These are phyloP conservation scores for Mycena citricolor DNA, from an alignment of 1,284 basidiomycete species.

Conservation along the genomic window DNA sequence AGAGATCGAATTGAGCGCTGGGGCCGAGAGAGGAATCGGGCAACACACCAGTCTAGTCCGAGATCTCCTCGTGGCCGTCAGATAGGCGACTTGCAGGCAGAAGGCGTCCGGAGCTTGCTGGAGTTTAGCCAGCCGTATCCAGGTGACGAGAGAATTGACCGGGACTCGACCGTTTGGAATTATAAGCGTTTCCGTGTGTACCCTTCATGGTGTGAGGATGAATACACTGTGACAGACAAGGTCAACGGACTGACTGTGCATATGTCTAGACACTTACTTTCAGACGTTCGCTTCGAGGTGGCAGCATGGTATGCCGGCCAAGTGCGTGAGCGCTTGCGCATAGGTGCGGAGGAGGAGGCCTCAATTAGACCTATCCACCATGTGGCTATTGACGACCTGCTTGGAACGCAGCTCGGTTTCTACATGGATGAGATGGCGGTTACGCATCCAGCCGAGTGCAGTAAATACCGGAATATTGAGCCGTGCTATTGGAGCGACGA, in stretches of 20 bases:
- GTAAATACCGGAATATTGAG: too few species aligned
- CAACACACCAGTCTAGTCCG: too few species aligned
- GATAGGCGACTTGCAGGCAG: not conserved
- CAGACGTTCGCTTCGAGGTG: not conserved
- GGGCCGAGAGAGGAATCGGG: too few species aligned
- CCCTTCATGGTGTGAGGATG: not conserved
- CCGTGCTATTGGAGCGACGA: too few species aligned
- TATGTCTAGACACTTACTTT: not conserved
- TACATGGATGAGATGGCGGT: too few species aligned
- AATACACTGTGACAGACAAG: not conserved
- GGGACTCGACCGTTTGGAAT: not conserved
- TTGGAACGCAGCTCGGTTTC: not conserved
- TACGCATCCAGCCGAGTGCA: too few species aligned
- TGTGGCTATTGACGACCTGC: slow-evolving; percentile 2
- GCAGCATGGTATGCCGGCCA: slow-evolving; percentile 2
- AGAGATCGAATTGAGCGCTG: too few species aligned
- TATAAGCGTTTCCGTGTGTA: not conserved
- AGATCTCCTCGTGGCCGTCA: too few species aligned
- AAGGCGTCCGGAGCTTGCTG: not conserved
- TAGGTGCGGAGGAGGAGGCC: not conserved
- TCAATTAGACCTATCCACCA: not conserved
- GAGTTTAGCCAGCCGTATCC: slow-evolving; percentile 3
- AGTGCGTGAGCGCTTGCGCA: not conserved
- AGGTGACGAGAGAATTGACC: not conserved
- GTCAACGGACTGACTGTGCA: not conserved